phyloP scores from a whole-genome alignment of 1,284 basidiomycete species.

The Ceratobasidium sp. region DNA sequence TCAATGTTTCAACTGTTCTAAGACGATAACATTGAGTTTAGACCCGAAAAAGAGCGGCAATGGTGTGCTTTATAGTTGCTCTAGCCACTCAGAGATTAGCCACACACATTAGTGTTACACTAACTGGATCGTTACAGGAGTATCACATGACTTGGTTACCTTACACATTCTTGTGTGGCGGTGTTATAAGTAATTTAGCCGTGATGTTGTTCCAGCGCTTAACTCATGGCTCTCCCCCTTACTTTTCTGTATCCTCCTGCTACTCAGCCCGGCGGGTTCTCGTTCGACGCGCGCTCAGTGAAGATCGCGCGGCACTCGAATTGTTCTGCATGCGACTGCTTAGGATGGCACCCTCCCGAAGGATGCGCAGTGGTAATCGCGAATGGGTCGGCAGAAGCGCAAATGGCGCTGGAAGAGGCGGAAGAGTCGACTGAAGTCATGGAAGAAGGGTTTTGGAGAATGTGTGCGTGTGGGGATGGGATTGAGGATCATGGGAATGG shows the following conservation, averaged over 20 bases:
- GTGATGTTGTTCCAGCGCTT: neutral
- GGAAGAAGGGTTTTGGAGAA: constrained; percentile 68
- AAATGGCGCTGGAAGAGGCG: constrained; percentile 72
- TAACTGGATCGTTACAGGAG: too few species aligned
- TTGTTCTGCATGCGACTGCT: constrained; percentile 73
- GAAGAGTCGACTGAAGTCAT: constrained; percentile 66
- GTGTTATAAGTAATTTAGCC: too few species aligned
- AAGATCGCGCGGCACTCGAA: constrained; percentile 82
- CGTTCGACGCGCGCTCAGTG: constrained; percentile 64
- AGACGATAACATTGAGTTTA: too few species aligned
- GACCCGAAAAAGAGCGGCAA: too few species aligned
- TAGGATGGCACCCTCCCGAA: constrained; percentile 75
- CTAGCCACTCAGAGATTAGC: too few species aligned
- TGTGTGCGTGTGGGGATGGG: constrained; percentile 82
- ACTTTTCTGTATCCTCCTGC: constrained; percentile 49
- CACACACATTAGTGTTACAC: too few species aligned
- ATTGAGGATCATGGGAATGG: constrained; percentile 77
- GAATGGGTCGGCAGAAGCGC: constrained; percentile 62
- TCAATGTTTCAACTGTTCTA: too few species aligned
- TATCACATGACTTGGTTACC: too few species aligned
- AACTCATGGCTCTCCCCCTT: constrained; percentile 29
- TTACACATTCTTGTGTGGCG: too few species aligned
- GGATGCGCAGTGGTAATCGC: constrained; percentile 70
- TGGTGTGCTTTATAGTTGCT: too few species aligned
- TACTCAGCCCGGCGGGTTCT: constrained; percentile 25